Base-by-base conservation (phyloP, 768 basidiomycete species). In the Asterophora parasitica region DNA sequence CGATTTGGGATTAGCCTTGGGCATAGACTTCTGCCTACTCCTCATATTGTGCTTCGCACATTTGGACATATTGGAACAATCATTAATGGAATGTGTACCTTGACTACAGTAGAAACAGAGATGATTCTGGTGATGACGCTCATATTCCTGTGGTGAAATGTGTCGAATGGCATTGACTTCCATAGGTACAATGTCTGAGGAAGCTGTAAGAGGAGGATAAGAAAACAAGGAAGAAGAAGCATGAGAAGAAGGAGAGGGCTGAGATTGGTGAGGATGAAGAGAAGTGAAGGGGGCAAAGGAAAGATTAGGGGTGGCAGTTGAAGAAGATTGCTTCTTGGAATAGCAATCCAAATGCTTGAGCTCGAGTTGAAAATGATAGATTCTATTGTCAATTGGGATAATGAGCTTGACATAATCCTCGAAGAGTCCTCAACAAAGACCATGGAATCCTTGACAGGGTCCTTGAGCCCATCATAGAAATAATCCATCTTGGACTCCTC, bases 61-160 rank as follows among this genome's bases (percentile, higher is more conserved):
- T 8, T 31, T 8, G 30, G 30, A 31, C 20, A 19, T 30, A 51
- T 42, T 62, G 52, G 44, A 61, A 55, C 70, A 71, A 26, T 61
- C 53, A 4, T 54, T 33, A 31, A 60, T 54, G 1, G 42, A 37
- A 44, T 72, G 70, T 12, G 58, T 51, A 10, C 57, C 60, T 37
- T 59, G 42, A 3, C 66, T 63, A 35, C 70, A 73, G 46, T 69
- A 72, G 13, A 63, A 37, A 52, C 70, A 73, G 2, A 73, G 58
- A 15, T 56, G 53, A 1, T 64, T 42, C 5, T 55, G 49, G 7
- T 34, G 23, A 16, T 59, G 60, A 16, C 51, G 52, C 12, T 64
- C 53, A 1, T 48, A 41, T 50, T 71, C 67, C 1, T 56, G 58
- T 1, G 51, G 35, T 0, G 66, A 58, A 37, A 72, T 56, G 17